These are phyloP conservation scores for Waitea zeae DNA, from an alignment of 1,284 basidiomycete species.

Conservation along the genomic window DNA sequence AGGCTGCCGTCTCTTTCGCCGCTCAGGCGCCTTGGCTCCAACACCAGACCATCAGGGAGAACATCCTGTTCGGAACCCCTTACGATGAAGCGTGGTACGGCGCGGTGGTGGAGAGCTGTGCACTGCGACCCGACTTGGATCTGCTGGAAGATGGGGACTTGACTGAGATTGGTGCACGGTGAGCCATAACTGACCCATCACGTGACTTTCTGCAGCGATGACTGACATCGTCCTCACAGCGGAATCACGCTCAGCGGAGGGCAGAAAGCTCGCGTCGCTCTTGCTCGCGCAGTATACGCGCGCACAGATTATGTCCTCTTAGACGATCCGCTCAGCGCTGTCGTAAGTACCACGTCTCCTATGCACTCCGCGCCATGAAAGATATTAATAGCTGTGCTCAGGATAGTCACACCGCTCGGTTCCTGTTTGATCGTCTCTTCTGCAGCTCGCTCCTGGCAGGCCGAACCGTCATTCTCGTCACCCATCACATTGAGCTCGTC, in stretches of 20 bases:
- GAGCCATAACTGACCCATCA: too few relatives aligned
- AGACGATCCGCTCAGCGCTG: slow-evolving; percentile 42
- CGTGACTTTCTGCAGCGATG: too few relatives aligned
- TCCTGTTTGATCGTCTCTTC: slow-evolving; percentile 65
- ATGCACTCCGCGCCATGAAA: neutral
- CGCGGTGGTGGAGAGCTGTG: slow-evolving; percentile 53
- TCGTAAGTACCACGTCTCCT: slow-evolving; percentile 24
- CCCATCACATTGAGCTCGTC: slow-evolving; percentile 55
- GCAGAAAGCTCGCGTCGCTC: slow-evolving; percentile 61
- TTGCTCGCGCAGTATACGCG: slow-evolving; percentile 59
- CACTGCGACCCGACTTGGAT: slow-evolving; percentile 39
- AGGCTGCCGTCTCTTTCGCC: slow-evolving; percentile 49
- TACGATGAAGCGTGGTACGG: slow-evolving; percentile 23
- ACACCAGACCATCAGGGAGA: slow-evolving; percentile 22
- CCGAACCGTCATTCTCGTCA: slow-evolving; percentile 59
- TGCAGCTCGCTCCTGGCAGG: slow-evolving; percentile 33
- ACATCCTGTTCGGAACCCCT: slow-evolving; percentile 27
- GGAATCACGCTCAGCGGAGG: slow-evolving; percentile 54
- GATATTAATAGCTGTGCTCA: too few relatives aligned
- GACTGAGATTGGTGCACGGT: slow-evolving; percentile 3
- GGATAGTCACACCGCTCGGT: slow-evolving; percentile 55
- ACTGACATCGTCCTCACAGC: slow-evolving; percentile 66
- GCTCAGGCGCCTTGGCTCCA: slow-evolving; percentile 47
- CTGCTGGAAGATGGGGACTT: slow-evolving; percentile 1
- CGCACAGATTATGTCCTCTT: slow-evolving; percentile 40